Base-by-base conservation (phyloP, 129 eudicot species). In the sunflower (Helianthus annuus) region DNA sequence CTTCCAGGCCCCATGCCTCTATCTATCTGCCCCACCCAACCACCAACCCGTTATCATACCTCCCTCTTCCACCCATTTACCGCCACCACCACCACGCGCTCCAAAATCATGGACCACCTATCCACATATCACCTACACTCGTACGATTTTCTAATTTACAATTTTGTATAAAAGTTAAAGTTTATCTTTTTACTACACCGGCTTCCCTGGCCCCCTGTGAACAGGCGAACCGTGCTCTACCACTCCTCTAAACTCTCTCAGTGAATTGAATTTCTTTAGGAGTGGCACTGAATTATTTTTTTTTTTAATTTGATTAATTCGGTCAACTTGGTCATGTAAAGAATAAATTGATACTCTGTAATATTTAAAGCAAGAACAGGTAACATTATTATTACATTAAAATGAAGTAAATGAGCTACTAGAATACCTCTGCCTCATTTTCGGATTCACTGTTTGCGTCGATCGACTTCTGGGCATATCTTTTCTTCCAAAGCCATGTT, bases 401-500 rank as follows among this genome's bases (percentile, higher is more conserved):
- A 63, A 29, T 64, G n/a, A 66, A 71, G 69, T 54, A 45, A 78
- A 40, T n/a, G 46, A 42, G 22, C 51, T n/a, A 13, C 14, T 75
- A 48, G 10, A 55, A 67, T 87, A 89, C 98, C 96, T 83, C 95
- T 48, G 80, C 85, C 54, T 64, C 80, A 70, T 76, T 78, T 55
- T 73, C 87, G 45, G 76, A 68, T 71, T 80, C 84, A 71, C 19
- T 66, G 49, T 64, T 78, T 54, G 85, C 78, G 39, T 87, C 82
- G 72, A 87, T 76, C 10, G 88, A 79, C 78, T 92, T 92, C 80
- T 89, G 96, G 8, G 87, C 72, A 34, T 84, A 69, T 64, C 71
- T 81, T 80, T 80, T 87, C 77, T 73, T 85, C 98, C 98, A 92
- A 19, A 82, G 88, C 98, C 98, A 92, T 71, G 95, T 56, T 74